Evolutionary conservation across 768 basidiomycete genomes (phyloP), one percentile per base, ranked within the genome.

Genomic region (Pisolithus tinctorius): DNA sequence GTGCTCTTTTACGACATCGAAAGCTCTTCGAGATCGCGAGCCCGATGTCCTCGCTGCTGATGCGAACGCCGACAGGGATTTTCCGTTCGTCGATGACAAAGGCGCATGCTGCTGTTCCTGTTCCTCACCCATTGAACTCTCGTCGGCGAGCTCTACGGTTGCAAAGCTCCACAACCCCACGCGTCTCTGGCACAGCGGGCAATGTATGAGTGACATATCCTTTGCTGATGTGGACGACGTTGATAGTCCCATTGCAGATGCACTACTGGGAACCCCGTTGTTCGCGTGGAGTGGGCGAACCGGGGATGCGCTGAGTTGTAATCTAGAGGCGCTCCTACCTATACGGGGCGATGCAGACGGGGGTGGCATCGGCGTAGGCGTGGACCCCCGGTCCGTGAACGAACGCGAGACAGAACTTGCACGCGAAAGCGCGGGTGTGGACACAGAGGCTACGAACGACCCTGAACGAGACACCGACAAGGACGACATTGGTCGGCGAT

Each of bases 1-100:
- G 62, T 92, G 90, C 65, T 93, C 89, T 59, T 82, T 85, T 44
- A 90, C 65, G 36, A 91, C 61, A 62, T 93, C 88, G 48, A 92
- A 81, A 20, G 78, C 78, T 48, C 87, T 69, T 39, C 61, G 58
- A 16, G 58, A 60, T 48, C 53, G 63, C 5, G 63, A 50, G 20
- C 20, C 25, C 25, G 43, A 5, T 27, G 13, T 14, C 27, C n/a
- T 29, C 14, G 10, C 43, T 9, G 63, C 67, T 2, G 34, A 31
- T n/a, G 30, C 45, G 11, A 36, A 37, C 10, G 11, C 47, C 27
- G 48, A 45, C n/a, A 68, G 56, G 11, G 66, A 57, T 50, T 53
- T 58, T 54, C 50, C 57, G 48, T 41, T 44, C 38, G 16, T 11
- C 34, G 34, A 34, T 11, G 34, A 34, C 34, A 34, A 34, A 34